Evolutionary conservation across 805 yeast genomes (phyloP).

Genomic region (Kurtzmaniella cleridarum): DNA sequence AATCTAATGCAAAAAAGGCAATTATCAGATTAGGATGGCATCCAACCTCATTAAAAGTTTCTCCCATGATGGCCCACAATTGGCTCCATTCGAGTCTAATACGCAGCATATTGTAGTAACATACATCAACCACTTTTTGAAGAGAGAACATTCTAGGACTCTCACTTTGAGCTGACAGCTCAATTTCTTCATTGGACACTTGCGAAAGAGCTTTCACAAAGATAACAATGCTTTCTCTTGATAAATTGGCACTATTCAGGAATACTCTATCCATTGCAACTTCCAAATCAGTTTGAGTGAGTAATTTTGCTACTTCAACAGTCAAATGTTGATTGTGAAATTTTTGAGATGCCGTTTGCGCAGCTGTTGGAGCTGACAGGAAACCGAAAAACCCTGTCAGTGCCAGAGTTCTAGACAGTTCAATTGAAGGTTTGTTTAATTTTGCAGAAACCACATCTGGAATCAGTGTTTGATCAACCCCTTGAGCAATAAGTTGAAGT

Average conservation of each 20-base stretch:
- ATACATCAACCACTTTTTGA: slow-evolving; percentile 94
- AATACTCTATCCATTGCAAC: slow-evolving; percentile 84
- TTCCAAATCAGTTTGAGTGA: slow-evolving; percentile 63
- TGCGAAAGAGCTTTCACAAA: slow-evolving; percentile 84
- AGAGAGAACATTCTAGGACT: slow-evolving; percentile 89
- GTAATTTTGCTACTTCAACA: slow-evolving; percentile 49
- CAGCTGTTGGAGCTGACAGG: slow-evolving; percentile 42
- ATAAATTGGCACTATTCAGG: slow-evolving; percentile 70
- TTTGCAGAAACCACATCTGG: slow-evolving; percentile 84
- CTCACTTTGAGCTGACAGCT: slow-evolving; percentile 72
- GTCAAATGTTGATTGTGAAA: slow-evolving; percentile 67
- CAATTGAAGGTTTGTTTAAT: slow-evolving; percentile 47
- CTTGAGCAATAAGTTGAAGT: slow-evolving; percentile 80
- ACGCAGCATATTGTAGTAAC: slow-evolving; percentile 95
- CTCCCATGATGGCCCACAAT: slow-evolving; percentile 91
- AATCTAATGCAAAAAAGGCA: slow-evolving; percentile 87
- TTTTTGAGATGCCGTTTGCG: slow-evolving; percentile 65
- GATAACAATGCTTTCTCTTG: slow-evolving; percentile 79
- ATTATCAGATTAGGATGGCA: slow-evolving; percentile 72
- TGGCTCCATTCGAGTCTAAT: slow-evolving; percentile 96
- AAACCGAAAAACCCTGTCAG: slow-evolving; percentile 49
- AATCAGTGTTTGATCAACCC: slow-evolving; percentile 73
- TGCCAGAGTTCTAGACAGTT: slow-evolving; percentile 33
- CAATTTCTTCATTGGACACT: slow-evolving; percentile 87
- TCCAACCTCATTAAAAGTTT: slow-evolving; percentile 79